Conservation (phyloP, 495 filamentous ascomycete genomes). For the Sphaerosporella brunnea region DNA sequence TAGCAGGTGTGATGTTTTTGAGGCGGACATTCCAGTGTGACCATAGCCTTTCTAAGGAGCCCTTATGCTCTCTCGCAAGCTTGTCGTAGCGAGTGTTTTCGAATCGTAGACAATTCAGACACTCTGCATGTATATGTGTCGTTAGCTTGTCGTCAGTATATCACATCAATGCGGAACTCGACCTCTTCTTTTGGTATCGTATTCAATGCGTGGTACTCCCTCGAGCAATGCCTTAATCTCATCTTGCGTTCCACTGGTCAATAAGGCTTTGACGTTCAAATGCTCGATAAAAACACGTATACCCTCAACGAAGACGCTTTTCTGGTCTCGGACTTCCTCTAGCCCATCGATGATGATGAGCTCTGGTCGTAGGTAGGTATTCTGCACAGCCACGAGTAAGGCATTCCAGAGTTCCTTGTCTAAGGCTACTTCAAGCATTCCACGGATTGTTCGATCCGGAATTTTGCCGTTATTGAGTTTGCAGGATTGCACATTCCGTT, state of each 20-base stretch:
- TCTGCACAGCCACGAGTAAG: background rate
- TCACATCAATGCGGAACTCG: background rate
- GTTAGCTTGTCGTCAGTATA: no score
- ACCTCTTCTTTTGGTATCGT: slow-evolving; percentile 3
- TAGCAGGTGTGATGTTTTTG: background rate
- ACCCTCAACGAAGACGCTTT: background rate
- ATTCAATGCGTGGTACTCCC: background rate
- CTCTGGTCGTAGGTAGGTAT: background rate
- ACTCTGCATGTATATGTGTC: background rate
- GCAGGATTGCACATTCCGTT: background rate
- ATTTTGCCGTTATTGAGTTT: background rate
- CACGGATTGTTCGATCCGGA: background rate
- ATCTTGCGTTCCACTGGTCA: background rate
- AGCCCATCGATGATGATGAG: background rate
- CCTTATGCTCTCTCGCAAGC: background rate
- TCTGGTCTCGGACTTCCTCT: background rate
- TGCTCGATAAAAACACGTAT: background rate
- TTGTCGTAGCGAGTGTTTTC: slow-evolving; percentile 5
- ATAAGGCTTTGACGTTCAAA: background rate
- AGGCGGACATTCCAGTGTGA: background rate
- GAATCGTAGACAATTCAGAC: slow-evolving; percentile 1
- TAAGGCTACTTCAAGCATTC: background rate
- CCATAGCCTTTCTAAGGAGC: slow-evolving; percentile 6
- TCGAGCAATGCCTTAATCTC: background rate
- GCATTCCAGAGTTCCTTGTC: background rate